These are phyloP conservation scores for Aspergillus eucalypticola DNA, from an alignment of 2,329 filamentous ascomycete genomes.

Conservation along the genomic window DNA sequence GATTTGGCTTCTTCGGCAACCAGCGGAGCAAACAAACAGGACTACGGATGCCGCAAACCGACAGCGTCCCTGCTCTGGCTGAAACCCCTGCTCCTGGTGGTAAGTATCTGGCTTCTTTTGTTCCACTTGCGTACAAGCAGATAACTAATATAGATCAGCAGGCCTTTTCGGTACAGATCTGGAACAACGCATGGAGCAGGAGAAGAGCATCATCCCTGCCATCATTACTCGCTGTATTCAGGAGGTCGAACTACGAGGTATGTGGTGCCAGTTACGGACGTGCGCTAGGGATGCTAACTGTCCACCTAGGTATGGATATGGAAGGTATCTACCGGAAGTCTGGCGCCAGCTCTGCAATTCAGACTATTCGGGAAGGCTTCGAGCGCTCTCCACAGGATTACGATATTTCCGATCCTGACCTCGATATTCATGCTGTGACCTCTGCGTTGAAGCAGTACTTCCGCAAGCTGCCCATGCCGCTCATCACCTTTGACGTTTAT, in stretches of 20 bases:
- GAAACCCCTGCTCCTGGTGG: conserved; percentile 37
- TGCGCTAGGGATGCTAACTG: conserved; percentile 15
- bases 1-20: conserved; percentile 70
- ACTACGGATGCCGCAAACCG: conserved; percentile 45
- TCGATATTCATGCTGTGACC: conserved; percentile 95
- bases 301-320: conserved; percentile 71
- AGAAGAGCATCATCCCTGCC: conserved; percentile 83
- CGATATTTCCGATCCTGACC: conserved; percentile 88
- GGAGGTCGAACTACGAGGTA: conserved; percentile 87
- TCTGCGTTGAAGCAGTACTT: conserved; percentile 98
- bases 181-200: conserved; percentile 78
- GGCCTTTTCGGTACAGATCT: conserved; percentile 88
- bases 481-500: conserved; percentile 91
- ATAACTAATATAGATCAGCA: conserved; percentile 26
- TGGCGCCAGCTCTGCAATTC: conserved; percentile 87
- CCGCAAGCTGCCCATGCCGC: conserved; percentile 82
- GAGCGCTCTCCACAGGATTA: conserved; percentile 74
- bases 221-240: conserved; percentile 94
- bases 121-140: neutral
- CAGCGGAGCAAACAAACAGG: conserved; percentile 46
- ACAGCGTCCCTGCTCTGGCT: conserved; percentile 44
- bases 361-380: conserved; percentile 86
- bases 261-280: conserved; percentile 14
- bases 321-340: conserved; percentile 99
- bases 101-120: conserved; percentile 28